Base-by-base conservation (phyloP, 768 basidiomycete genomes). In the Pleurotus eryngii region DNA sequence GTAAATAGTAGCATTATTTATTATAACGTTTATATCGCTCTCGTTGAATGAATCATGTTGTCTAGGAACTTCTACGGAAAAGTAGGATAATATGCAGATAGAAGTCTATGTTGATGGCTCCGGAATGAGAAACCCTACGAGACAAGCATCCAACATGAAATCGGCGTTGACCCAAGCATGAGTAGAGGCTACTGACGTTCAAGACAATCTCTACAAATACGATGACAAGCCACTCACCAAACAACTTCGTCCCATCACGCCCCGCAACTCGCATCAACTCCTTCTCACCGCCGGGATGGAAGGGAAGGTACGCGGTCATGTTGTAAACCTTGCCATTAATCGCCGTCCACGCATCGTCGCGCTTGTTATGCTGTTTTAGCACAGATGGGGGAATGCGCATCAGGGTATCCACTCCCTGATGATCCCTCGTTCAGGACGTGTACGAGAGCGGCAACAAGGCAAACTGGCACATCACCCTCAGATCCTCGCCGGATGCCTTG, bases 131-230 rank as follows among this genome's bases (percentile, higher is more conserved):
- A 97, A 91, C 14, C 96, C 96, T 38, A 99, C 89, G 46, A 97
- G 76, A 70, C 93, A 98, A 35, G 85, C 81, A 67, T 98, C 95
- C 18, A 99, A 77, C 92, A 98, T 97, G 64, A 88, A 88, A 50
- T 99, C 96, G n/a, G 81, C 84, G 63, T 93, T 98, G 30, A 99
- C 95, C 96, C 96, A 99, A 3, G 88, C 91, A 70, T 99, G 96
- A 0, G 95, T 98, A 20, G 82, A 72, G 46, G 89, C 96, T 98
- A 35, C 30, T 11, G 30, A 35, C 11, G 8, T 35, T 35, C 30
- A 35, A 35, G 30, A 35, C 11, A 35, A 35, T 35, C 30, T 35
- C 30, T 35, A 35, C 30, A 35, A 9, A 35, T 35, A 9, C 30
- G 30, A 35, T 35, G 12, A 14, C 20, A 30, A 5, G 17, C 24